Base-by-base conservation (phyloP, 345 rosid species). In the Clarkia xantiana region DNA sequence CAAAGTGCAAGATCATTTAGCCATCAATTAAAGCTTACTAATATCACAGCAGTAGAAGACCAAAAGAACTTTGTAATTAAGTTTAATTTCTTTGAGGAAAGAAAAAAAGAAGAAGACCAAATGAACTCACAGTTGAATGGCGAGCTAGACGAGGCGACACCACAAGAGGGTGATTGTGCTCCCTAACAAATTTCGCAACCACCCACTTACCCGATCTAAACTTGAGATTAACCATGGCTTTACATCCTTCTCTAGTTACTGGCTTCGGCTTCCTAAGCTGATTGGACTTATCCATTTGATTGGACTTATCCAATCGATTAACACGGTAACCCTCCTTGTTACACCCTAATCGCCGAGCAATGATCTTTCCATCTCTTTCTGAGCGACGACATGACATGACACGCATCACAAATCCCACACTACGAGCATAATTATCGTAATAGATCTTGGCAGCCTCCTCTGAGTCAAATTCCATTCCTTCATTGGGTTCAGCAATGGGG, bases 331-430 rank as follows among this genome's bases (percentile, higher is more conserved):
- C 97, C 68, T 88, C 97, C 71, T 87, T 87, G 45, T 84, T 88
- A 64, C 97, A 88, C 15, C 97, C 95, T 47, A 88, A 76, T 62
- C 97, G 75, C 45, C 95, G 81, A 0, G 95, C 95, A 49, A 88
- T 75, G 52, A 84, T 78, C 75, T 78, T 76, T 45, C 94, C 93
- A 54, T 88, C 94, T 64, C 82, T 82, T 68, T 84, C 97, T 1
- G 97, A 88, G 36, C 89, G 86, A 5, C 94, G 84, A 50, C 97
- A 88, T 60, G 93, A 81, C 94, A 84, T 84, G 53, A 84, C 93
- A 13, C 93, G 97, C 93, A 88, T 88, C 0, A 84, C 94, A 55
- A 88, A 88, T 9, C 97, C 97, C 56, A 82, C 55, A 38, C 25
- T 65, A 25, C 89, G 76, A 4, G 97, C 82, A 76, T 88, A 88